Evolutionary conservation across 805 yeast species (phyloP).

Genomic region (Kodamaea leandrae): DNA sequence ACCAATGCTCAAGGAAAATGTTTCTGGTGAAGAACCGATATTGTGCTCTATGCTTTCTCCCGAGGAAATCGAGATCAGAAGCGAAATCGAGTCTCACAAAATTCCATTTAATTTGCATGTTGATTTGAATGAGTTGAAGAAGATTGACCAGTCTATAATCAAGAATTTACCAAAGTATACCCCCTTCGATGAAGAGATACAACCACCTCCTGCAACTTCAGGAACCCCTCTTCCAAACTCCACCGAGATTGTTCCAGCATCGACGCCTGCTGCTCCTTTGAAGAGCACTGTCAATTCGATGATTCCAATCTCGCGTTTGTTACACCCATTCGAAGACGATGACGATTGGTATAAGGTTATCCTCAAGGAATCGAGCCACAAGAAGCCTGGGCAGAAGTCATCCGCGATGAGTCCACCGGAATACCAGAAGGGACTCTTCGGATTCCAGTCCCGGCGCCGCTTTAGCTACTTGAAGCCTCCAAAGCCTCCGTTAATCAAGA

Average conservation of each 20-base stretch:
- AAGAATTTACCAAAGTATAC: slow-evolving; percentile 47
- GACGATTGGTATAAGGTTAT: slow-evolving; percentile 60
- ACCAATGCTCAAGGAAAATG: slow-evolving; percentile 1
- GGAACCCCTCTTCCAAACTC: neutral
- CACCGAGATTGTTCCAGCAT: neutral
- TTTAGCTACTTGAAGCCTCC: slow-evolving; percentile 79
- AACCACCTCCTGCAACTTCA: neutral
- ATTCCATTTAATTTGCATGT: slow-evolving; percentile 48
- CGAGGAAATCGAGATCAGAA: slow-evolving; percentile 5
- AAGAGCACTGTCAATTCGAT: slow-evolving; percentile 31
- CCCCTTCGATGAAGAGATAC: slow-evolving; percentile 42
- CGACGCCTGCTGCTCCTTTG: slow-evolving; percentile 16
- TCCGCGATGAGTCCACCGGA: slow-evolving; percentile 29
- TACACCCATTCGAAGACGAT: slow-evolving; percentile 63
- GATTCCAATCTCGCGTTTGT: slow-evolving; percentile 63
- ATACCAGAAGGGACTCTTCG: slow-evolving; percentile 59
- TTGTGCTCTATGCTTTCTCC: slow-evolving; percentile 1
- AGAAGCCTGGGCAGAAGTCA: slow-evolving; percentile 7
- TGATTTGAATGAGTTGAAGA: slow-evolving; percentile 40
- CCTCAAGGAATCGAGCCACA: slow-evolving; percentile 37
- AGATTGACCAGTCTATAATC: slow-evolving; percentile 47
- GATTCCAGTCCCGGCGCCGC: slow-evolving; percentile 48
- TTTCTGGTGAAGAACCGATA: neutral
- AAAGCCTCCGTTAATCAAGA: slow-evolving; percentile 79
- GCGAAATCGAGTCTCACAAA: slow-evolving; percentile 6